Evolutionary conservation across 441 rosid species (phyloP).

Genomic region (Populus tomentosa): DNA sequence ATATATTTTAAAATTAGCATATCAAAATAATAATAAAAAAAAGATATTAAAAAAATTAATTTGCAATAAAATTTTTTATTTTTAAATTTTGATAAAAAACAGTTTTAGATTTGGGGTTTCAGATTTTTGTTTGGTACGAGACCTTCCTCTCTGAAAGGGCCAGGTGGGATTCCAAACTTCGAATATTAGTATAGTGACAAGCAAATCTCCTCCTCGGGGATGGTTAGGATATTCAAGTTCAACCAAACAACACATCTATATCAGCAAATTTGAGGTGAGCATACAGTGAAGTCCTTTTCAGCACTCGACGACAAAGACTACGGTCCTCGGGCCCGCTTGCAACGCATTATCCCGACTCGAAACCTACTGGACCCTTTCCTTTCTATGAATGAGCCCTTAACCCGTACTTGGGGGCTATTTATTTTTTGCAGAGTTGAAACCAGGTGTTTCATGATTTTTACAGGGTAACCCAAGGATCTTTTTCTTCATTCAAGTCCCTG

Average conservation of each 20-base stretch:
- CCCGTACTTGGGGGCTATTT: neutral
- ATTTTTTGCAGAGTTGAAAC: too few species aligned
- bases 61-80: too few species aligned
- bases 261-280: neutral
- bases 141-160: neutral
- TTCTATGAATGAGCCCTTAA: neutral
- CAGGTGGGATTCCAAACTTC: neutral
- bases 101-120: neutral
- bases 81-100: too few species aligned
- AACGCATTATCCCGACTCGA: too few species aligned
- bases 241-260: neutral
- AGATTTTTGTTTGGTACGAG: neutral
- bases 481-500: neutral
- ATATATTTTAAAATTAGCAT: rapidly evolving
- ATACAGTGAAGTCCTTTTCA: neutral
- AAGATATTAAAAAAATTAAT: too few species aligned
- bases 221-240: neutral
- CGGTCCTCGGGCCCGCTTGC: neutral
- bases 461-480: neutral
- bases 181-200: neutral
- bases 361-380: neutral
- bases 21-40: rapidly evolving
- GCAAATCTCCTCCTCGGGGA: neutral
- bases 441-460: too few species aligned
- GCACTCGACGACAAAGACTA: neutral